These are phyloP conservation scores for Gnomoniopsis smithogilvyi DNA, from an alignment of 2,329 filamentous ascomycete genomes.

Conservation along the genomic window DNA sequence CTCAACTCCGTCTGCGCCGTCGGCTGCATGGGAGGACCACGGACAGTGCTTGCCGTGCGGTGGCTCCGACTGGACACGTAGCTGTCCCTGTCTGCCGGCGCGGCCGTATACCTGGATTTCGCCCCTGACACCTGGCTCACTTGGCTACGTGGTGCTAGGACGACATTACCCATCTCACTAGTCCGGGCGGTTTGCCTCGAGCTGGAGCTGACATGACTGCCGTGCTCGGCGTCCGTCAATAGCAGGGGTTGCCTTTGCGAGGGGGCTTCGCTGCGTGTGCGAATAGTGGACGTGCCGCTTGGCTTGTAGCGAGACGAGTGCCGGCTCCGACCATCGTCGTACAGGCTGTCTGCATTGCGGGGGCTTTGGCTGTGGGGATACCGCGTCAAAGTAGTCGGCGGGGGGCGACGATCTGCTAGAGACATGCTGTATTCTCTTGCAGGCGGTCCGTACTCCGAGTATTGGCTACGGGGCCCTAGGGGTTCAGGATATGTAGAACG, in stretches of 20 bases:
- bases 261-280: conserved; percentile 40
- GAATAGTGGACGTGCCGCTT: conserved; percentile 27
- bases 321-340: conserved; percentile 39
- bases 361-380: conserved; percentile 32
- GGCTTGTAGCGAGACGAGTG: conserved; percentile 35
- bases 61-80: conserved; percentile 43
- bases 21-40: conserved; percentile 20
- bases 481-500: conserved; percentile 44
- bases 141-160: conserved; percentile 20
- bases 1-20: conserved; percentile 18
- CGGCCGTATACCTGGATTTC: background rate
- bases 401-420: conserved; percentile 29
- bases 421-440: conserved; percentile 32
- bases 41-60: conserved; percentile 33
- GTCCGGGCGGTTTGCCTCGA: conserved; percentile 32
- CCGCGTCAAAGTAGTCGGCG: conserved; percentile 22
- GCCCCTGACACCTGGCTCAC: conserved; percentile 4
- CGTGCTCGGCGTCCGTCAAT: conserved; percentile 38
- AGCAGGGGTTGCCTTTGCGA: conserved; percentile 34
- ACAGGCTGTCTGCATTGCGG: conserved; percentile 33
- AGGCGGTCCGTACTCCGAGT: conserved; percentile 34
- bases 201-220: conserved; percentile 32
- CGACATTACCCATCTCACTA: conserved; percentile 14
- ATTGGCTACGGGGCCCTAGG: conserved; percentile 31
- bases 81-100: conserved; percentile 34